Conservation (phyloP, 345 rosid genomes). For the Rhizophora mangle region DNA sequence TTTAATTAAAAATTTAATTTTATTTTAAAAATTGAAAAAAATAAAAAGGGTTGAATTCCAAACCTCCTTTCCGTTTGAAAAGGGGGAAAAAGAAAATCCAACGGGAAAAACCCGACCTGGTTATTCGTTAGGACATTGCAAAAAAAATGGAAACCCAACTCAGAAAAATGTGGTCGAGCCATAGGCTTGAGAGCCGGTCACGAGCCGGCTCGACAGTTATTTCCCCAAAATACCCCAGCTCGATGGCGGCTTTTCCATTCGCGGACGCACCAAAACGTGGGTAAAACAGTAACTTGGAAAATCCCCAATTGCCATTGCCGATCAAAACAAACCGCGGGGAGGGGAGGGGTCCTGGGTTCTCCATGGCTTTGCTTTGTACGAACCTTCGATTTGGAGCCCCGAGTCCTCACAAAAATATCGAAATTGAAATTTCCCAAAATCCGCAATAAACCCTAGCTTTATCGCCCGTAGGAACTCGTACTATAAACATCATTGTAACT, state of each 20-base stretch:
- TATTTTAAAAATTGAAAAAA: no score
- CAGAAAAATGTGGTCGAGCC: neutral
- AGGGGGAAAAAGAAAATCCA: no score
- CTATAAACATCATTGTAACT: slow-evolving; percentile 5
- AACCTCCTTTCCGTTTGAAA: no score
- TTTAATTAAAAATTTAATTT: no score
- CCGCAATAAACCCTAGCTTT: no score
- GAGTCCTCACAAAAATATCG: slow-evolving; percentile 25
- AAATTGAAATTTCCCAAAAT: slow-evolving; percentile 18
- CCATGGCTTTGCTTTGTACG: slow-evolving; percentile 59
- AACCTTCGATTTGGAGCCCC: slow-evolving; percentile 51
- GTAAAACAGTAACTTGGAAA: slow-evolving; percentile 32
- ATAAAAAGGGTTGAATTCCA: no score
- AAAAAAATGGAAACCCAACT: neutral
- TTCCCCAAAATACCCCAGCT: slow-evolving; percentile 25
- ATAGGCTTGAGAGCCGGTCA: slow-evolving; percentile 16
- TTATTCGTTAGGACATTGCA: slow-evolving; percentile 1
- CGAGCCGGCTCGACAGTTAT: slow-evolving; percentile 36
- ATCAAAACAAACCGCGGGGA: slow-evolving; percentile 53
- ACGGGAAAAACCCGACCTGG: no score
- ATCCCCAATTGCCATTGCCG: slow-evolving; percentile 61
- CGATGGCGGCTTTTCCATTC: neutral
- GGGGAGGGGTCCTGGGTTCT: slow-evolving; percentile 39
- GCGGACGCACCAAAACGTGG: slow-evolving; percentile 28
- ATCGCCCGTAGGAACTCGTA: no score